Evolutionary conservation across 2,329 filamentous ascomycete species (phyloP).

Genomic region (Fusarium albidum): DNA sequence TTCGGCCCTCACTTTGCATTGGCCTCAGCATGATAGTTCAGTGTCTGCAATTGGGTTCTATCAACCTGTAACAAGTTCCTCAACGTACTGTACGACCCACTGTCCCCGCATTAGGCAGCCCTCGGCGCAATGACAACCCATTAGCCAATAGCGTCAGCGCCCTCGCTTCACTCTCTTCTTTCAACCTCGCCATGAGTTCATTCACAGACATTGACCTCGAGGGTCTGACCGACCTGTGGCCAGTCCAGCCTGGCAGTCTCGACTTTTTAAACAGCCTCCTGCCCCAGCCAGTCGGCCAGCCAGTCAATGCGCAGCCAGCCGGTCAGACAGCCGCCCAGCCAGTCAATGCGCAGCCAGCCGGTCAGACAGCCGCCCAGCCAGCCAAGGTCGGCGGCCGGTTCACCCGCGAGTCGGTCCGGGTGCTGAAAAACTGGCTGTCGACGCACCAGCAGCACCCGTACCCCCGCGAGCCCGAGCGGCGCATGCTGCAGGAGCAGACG

Average conservation of each 20-base stretch:
- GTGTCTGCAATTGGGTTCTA: too few relatives aligned
- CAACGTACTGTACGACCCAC: too few relatives aligned
- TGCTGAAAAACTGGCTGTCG: slow-evolving; percentile 82
- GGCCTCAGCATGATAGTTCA: too few relatives aligned
- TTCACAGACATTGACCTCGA: slow-evolving; percentile 30
- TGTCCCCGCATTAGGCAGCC: slow-evolving; percentile 37
- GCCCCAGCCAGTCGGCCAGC: neutral
- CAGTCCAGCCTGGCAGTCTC: neutral
- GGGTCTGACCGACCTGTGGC: slow-evolving; percentile 28
- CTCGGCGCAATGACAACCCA: slow-evolving; percentile 35
- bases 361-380: too few relatives aligned
- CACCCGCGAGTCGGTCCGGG: slow-evolving; percentile 76
- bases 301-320: too few relatives aligned
- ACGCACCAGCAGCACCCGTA: slow-evolving; percentile 81
- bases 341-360: too few relatives aligned
- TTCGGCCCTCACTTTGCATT: slow-evolving; percentile 4
- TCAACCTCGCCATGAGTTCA: slow-evolving; percentile 11
- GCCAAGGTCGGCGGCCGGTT: slow-evolving; percentile 48
- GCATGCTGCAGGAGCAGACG: slow-evolving; percentile 75
- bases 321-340: too few relatives aligned
- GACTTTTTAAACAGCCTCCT: neutral
- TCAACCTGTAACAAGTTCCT: too few relatives aligned
- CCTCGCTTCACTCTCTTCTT: neutral
- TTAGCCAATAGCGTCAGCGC: slow-evolving; percentile 18
- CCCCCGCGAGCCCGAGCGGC: slow-evolving; percentile 82